A percentile compares a stretch with the other conserved stretches of the same genome.
These are phyloP conservation scores for Pleurotus pulmonarius DNA, from an alignment of 768 basidiomycete genomes.

Conservation along the genomic window DNA sequence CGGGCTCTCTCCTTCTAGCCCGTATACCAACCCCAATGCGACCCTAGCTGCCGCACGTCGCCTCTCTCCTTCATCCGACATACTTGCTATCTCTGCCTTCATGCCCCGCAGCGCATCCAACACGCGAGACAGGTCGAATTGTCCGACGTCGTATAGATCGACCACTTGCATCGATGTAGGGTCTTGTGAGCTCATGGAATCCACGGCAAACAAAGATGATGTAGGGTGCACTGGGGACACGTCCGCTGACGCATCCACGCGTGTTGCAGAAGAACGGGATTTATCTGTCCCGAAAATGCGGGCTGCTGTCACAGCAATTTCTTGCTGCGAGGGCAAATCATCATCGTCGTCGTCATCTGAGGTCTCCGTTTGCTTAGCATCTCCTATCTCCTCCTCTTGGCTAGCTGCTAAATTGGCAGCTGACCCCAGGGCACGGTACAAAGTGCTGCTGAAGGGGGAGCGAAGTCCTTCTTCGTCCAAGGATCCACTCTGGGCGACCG, in stretches of 20 bases:
- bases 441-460: slow-evolving; percentile 25
- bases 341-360: slow-evolving; percentile 25
- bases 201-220: neutral
- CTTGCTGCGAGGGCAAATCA: slow-evolving; percentile 42
- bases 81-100: slow-evolving; percentile 71
- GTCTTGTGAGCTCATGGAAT: neutral
- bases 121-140: slow-evolving; percentile 62
- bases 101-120: slow-evolving; percentile 60
- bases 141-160: slow-evolving; percentile 32
- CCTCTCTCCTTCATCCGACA: slow-evolving; percentile 59
- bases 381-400: slow-evolving; percentile 25
- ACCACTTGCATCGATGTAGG: slow-evolving; percentile 1
- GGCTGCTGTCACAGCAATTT: slow-evolving; percentile 44
- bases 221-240: neutral
- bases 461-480: slow-evolving; percentile 15
- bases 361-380: slow-evolving; percentile 3
- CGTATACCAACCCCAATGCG: slow-evolving; percentile 71
- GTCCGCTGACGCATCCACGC: neutral
- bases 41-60: slow-evolving; percentile 68
- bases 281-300: slow-evolving; percentile 43
- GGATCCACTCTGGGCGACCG: slow-evolving; percentile 16
- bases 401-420: slow-evolving; percentile 54
- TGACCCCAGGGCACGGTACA: slow-evolving; percentile 57
- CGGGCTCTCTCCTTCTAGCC: slow-evolving; percentile 33
- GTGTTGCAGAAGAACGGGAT: neutral